Conservation (phyloP, 345 rosid genomes). For the Citrus sinensis region DVS_A1.0 CM039167.1:10779001-10779500, state of each 20-base stretch:
- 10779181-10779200: not conserved
- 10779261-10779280: not conserved
- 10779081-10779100: not conserved
- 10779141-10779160: not conserved
- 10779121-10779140: not conserved
- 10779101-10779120: not conserved
- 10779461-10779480: not conserved
- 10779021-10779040: not conserved
- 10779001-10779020: not conserved
- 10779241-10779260: not conserved
- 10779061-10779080: not conserved
- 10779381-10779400: not conserved
- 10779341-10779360: not conserved
- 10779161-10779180: constrained; percentile 2
- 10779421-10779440: not conserved
- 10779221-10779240: not conserved
- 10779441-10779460: not conserved
- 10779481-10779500: not conserved
- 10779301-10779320: not conserved
- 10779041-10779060: too few species aligned
- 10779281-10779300: not conserved
- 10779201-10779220: not conserved
- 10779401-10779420: not conserved
- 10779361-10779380: not conserved
- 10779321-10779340: not conserved